These are phyloP conservation scores for Wickerhamomyces mucosus DNA, from an alignment of 805 yeast genomes.

Conservation along the genomic window DNA sequence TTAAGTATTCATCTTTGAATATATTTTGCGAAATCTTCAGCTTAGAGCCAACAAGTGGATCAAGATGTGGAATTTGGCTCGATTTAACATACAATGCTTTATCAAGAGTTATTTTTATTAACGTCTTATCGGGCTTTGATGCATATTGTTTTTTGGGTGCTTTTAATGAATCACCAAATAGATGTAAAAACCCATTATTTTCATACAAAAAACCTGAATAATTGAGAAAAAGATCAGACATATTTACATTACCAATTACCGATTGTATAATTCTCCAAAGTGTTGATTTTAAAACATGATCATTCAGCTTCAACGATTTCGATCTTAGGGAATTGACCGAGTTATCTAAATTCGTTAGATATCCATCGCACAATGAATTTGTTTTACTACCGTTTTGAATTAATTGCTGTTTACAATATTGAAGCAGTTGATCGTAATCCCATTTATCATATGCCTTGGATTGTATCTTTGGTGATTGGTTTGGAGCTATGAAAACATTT, in stretches of 20 bases:
- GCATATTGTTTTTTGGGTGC: neutral
- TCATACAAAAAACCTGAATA: slow-evolving; percentile 5
- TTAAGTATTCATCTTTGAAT: slow-evolving; percentile 7
- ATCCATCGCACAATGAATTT: no score
- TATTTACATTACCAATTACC: slow-evolving; percentile 5
- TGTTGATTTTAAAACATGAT: no score
- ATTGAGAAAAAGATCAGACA: slow-evolving; percentile 9
- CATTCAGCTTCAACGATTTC: no score
- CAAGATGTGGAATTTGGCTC: neutral
- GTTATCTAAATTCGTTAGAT: no score
- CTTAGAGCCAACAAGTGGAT: slow-evolving; percentile 8
- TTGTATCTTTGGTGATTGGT: no score
- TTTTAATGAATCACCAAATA: slow-evolving; percentile 11
- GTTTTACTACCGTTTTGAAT: no score
- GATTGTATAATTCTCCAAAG: slow-evolving; percentile 30
- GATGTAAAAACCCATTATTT: slow-evolving; percentile 5
- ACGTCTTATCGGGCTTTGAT: neutral
- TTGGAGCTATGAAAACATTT: no score
- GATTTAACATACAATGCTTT: slow-evolving; percentile 9
- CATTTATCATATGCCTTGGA: no score
- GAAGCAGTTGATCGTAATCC: no score
- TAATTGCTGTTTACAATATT: no score
- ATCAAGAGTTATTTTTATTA: slow-evolving; percentile 7
- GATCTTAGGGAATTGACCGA: no score
- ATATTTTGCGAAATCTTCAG: slow-evolving; percentile 2